Evolutionary conservation across 73 alveolate species (phyloP).

Genomic region (Tetrahymena borealis): DNA sequence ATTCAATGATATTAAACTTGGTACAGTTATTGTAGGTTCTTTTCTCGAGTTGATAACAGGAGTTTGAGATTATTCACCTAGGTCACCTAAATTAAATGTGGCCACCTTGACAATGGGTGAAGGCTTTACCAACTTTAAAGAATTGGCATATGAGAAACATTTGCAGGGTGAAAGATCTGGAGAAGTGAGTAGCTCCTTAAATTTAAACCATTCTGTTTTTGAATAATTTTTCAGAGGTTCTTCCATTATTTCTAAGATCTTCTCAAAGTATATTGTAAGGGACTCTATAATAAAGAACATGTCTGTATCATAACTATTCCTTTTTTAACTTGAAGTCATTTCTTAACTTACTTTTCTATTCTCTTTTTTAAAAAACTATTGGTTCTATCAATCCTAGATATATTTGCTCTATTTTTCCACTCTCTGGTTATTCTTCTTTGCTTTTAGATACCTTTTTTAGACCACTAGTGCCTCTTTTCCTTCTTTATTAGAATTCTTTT

Average conservation of each 20-base stretch:
- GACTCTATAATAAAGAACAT: neutral
- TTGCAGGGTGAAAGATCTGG: neutral
- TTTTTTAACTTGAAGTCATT: neutral
- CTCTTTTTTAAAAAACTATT: neutral
- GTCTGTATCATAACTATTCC: neutral
- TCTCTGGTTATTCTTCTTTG: neutral
- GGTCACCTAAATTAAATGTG: neutral
- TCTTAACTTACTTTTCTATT: neutral
- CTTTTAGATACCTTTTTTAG: neutral
- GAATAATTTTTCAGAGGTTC: neutral
- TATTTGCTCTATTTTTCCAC: no score
- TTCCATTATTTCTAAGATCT: neutral
- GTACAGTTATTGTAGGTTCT: neutral
- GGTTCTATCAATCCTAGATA: no score
- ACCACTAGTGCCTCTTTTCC: neutral
- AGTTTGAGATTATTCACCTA: neutral
- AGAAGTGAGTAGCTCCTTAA: neutral
- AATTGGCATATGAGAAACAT: neutral
- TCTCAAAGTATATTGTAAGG: neutral
- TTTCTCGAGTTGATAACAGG: neutral
- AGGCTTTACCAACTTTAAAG: neutral
- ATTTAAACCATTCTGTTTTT: neutral
- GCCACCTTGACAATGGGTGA: neutral
- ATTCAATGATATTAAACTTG: neutral
- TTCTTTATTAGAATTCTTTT: neutral